Evolutionary conservation across 805 yeast species (phyloP), one percentile per base, ranked within the genome.

Genomic region (Candida suzukii): DNA sequence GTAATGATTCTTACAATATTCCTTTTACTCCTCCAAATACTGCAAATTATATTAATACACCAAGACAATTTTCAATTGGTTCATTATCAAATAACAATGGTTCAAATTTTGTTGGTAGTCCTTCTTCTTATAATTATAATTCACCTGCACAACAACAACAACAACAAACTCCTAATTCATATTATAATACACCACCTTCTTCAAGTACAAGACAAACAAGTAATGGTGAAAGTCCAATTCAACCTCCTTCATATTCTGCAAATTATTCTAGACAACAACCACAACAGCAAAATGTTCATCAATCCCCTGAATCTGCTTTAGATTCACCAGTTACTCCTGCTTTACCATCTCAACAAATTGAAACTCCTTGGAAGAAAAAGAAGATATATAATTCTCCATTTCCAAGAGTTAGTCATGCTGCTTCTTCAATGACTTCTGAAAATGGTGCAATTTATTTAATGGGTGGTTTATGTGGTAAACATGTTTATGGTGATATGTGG

Each of bases 401-500:
- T 56, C 98, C 99, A 3, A 76, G 99, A 35, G 88, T 88, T 58
- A 82, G 97, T 51, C 98, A 91, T 62, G 87, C 95, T 1, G 82
- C 93, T 0, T 85, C 95, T 2, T 67, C 83, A 20, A 66, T 78
- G 20, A 74, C 88, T 6, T 80, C 93, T 13, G 88, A 87, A 25
- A 81, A 81, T 41, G 87, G 87, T 41, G 93, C 88, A 45, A 66
- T 88, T 18, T 88, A 78, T 57, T 72, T 93, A 19, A 90, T 93
- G 87, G 99, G 99, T 33, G 99, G 99, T 9, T 69, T 93, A 38
- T 83, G 90, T 56, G 96, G 90, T 41, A 86, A 87, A 42, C 81
- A 91, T 17, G 96, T 91, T 6, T 87, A 84, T 61, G 96, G 96
- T 37, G 99, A 93, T 60, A 79, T 95, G 49, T 93, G 99, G 99